phyloP scores from a whole-genome alignment of 2,329 filamentous ascomycete genomes.

The Colletotrichum tanaceti region DNA sequence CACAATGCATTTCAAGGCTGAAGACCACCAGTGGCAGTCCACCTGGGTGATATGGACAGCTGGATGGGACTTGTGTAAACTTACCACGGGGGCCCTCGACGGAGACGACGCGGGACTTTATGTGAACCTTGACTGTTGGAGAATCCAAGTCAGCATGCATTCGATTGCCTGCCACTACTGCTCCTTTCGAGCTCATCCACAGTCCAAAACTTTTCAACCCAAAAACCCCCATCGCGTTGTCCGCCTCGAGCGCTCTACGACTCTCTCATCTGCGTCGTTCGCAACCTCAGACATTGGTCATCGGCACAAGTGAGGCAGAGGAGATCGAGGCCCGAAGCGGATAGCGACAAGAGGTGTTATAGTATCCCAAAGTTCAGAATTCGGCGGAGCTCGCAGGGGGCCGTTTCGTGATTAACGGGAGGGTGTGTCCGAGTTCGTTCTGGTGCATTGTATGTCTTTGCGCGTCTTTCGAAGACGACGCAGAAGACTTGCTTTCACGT shows the following conservation, averaged over 20 bases:
- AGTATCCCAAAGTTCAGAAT: slow-evolving; percentile 39
- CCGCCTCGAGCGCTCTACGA: slow-evolving; percentile 20
- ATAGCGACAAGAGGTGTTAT: slow-evolving; percentile 20
- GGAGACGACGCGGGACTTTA: slow-evolving; percentile 96
- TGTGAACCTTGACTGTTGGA: slow-evolving; percentile 89
- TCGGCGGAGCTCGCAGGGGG: slow-evolving; percentile 38
- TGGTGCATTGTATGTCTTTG: slow-evolving; percentile 22
- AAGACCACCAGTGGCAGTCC: not conserved
- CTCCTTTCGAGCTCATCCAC: slow-evolving; percentile 44
- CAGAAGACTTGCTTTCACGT: slow-evolving; percentile 61
- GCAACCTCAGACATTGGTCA: not conserved
- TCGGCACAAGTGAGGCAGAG: slow-evolving; percentile 4
- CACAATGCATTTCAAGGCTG: not conserved
- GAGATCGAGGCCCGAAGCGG: slow-evolving; percentile 7
- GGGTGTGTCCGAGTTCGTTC: not conserved
- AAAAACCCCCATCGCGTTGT: slow-evolving; percentile 30
- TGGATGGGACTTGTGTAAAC: slow-evolving; percentile 44
- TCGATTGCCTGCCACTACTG: slow-evolving; percentile 43
- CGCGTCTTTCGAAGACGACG: slow-evolving; percentile 7
- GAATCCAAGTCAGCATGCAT: slow-evolving; percentile 51
- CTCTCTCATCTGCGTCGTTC: slow-evolving; percentile 10
- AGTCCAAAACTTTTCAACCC: slow-evolving; percentile 43
- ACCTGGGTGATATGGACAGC: not conserved
- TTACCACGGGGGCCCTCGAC: slow-evolving; percentile 96
- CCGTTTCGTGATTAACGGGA: slow-evolving; percentile 24